A percentile compares a stretch with the other conserved stretches of the same genome.
Conservation (phyloP, 257 asterid genomes). For the Cinchona pubescens region DNA sequence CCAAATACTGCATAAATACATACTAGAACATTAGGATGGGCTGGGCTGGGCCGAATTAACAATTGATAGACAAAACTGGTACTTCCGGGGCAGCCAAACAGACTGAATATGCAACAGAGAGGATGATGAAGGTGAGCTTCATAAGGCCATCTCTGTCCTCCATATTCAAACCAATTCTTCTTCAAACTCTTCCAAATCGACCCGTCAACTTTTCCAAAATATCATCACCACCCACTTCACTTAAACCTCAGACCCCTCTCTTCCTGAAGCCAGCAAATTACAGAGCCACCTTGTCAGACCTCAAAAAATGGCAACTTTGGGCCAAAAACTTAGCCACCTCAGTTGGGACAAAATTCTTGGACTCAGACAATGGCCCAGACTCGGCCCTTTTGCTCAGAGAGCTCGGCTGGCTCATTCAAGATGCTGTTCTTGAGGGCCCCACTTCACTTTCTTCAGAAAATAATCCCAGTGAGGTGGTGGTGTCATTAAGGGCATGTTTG, state of each 20-base stretch:
- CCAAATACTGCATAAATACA: too few relatives aligned
- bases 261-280: constrained; percentile 57
- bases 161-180: constrained; percentile 28
- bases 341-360: constrained; percentile 57
- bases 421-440: constrained; percentile 51
- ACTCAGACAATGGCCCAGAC: constrained; percentile 75
- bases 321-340: constrained; percentile 54
- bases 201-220: constrained; percentile 37
- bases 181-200: constrained; percentile 25
- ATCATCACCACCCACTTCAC: constrained; percentile 20
- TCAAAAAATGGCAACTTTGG: constrained; percentile 71
- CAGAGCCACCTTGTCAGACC: constrained; percentile 45
- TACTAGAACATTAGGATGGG: too few relatives aligned
- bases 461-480: constrained; percentile 18
- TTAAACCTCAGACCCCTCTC: constrained; percentile 55
- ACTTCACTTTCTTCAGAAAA: constrained; percentile 19
- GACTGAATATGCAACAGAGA: not conserved
- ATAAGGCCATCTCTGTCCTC: constrained; percentile 38
- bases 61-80: too few relatives aligned
- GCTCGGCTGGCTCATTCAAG: constrained; percentile 79
- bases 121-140: constrained; percentile 37
- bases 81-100: too few relatives aligned
- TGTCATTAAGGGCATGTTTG: constrained; percentile 55
- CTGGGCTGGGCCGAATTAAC: too few relatives aligned
- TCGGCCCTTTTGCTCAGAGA: constrained; percentile 59